Evolutionary conservation across 768 basidiomycete genomes (phyloP).

Genomic region (Tubosaeta sp.): DNA sequence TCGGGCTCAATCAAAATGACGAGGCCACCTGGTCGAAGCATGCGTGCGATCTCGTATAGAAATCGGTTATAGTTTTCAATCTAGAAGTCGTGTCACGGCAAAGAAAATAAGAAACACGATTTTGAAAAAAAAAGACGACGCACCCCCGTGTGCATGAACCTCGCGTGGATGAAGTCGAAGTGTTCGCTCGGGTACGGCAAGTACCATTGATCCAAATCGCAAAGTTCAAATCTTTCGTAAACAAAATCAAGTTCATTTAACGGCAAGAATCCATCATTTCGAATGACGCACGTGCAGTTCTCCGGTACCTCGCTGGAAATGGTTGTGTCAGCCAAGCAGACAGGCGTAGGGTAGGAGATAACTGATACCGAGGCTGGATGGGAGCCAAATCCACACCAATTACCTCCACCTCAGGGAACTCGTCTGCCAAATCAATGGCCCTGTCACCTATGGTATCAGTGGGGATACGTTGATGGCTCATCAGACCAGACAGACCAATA

Average conservation of each 20-base stretch:
- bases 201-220: conserved; percentile 56
- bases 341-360: background rate
- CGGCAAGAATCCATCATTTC: background rate
- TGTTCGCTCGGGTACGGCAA: conserved; percentile 60
- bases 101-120: background rate
- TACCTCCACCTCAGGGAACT: conserved; percentile 63
- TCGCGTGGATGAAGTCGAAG: conserved; percentile 69
- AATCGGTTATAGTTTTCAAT: conserved; percentile 60
- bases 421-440: conserved; percentile 72
- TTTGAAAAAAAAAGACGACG: conserved; percentile 8
- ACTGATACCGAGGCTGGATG: conserved; percentile 59
- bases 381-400: conserved; percentile 70
- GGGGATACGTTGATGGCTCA: background rate
- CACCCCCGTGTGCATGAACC: conserved; percentile 62
- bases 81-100: conserved; percentile 31
- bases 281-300: conserved; percentile 63
- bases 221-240: conserved; percentile 59
- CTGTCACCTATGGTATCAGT: conserved; percentile 30
- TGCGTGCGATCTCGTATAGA: conserved; percentile 55
- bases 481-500: conserved; percentile 42
- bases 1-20: conserved; percentile 64
- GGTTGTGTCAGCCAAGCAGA: conserved; percentile 13
- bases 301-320: conserved; percentile 53
- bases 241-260: conserved; percentile 2
- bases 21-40: conserved; percentile 68